phyloP scores from a whole-genome alignment of 192 early-diverging fungal species.

The Dissophora ornata region DNA sequence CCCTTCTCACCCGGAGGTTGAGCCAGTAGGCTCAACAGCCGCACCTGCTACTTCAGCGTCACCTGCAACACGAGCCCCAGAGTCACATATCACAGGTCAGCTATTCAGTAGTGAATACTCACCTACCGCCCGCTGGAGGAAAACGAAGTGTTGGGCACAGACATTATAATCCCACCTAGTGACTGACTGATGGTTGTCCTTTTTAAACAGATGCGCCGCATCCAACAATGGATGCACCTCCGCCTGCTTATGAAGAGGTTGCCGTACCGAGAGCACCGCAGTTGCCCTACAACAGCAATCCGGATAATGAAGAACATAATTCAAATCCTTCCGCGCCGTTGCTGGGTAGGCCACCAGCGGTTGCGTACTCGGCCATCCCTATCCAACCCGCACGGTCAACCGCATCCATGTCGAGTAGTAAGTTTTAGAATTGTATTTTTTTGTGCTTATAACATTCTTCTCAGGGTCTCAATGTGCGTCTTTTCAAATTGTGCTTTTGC shows the following conservation, averaged over 20 bases:
- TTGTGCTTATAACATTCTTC: too few species aligned
- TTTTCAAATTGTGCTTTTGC: too few species aligned
- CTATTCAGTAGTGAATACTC: too few species aligned
- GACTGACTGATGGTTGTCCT: background rate
- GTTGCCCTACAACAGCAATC: background rate
- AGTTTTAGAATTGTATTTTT: too few species aligned
- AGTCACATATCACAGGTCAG: too few species aligned
- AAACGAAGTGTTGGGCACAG: too few species aligned
- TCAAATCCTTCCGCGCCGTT: slow-evolving; percentile 16
- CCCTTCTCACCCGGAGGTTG: background rate
- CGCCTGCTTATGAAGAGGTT: slow-evolving; percentile 31
- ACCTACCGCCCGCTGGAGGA: too few species aligned
- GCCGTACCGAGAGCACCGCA: slow-evolving; percentile 9
- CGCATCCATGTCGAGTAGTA: too few species aligned
- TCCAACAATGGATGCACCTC: background rate
- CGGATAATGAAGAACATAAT: background rate
- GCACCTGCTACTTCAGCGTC: too few species aligned
- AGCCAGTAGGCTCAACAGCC: background rate
- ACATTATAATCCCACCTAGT: too few species aligned
- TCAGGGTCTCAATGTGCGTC: too few species aligned
- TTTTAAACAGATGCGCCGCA: background rate
- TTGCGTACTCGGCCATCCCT: slow-evolving; percentile 14
- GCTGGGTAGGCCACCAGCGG: background rate
- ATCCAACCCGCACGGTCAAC: slow-evolving; percentile 1
- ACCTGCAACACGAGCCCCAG: too few species aligned